Percentiles rank a stretch among this genome's conserved stretches.
These are phyloP conservation scores for Magnaporthales sp. DNA, from an alignment of 2,329 filamentous ascomycete species.

Conservation along the genomic window DNA sequence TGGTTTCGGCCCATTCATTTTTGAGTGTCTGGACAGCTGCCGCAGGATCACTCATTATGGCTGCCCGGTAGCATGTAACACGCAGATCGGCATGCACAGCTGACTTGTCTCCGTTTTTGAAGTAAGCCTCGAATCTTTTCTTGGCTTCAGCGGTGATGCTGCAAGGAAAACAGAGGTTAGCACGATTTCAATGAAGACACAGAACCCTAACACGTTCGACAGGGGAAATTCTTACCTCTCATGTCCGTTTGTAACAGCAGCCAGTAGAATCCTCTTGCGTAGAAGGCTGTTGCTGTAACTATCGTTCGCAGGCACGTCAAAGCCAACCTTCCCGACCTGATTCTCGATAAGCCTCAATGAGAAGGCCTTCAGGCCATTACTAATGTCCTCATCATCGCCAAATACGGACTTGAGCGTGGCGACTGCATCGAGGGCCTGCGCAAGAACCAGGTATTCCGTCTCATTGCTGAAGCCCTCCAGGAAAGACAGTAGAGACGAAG, in stretches of 20 bases:
- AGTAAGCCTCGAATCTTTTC: slow-evolving; percentile 74
- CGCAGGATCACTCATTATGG: slow-evolving; percentile 60
- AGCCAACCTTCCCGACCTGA: slow-evolving; percentile 73
- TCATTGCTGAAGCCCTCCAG: slow-evolving; percentile 78
- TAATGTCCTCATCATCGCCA: slow-evolving; percentile 62
- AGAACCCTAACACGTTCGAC: not conserved
- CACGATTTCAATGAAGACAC: not conserved
- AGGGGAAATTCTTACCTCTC: slow-evolving; percentile 46
- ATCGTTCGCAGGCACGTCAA: slow-evolving; percentile 71
- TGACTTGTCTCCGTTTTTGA: slow-evolving; percentile 54
- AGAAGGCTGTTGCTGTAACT: slow-evolving; percentile 76
- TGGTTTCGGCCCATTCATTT: slow-evolving; percentile 74
- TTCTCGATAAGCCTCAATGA: slow-evolving; percentile 66
- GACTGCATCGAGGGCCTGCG: slow-evolving; percentile 71
- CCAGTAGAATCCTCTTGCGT: slow-evolving; percentile 69
- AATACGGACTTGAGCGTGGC: slow-evolving; percentile 78
- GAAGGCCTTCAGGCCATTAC: slow-evolving; percentile 68
- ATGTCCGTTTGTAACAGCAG: slow-evolving; percentile 70
- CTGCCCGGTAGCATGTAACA: slow-evolving; percentile 69
- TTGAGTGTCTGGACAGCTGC: slow-evolving; percentile 66
- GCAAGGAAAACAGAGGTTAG: slow-evolving; percentile 3
- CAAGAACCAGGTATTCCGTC: slow-evolving; percentile 81
- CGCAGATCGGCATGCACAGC: slow-evolving; percentile 77
- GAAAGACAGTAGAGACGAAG: slow-evolving; percentile 72
- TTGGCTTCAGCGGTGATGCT: slow-evolving; percentile 61